Conservation (phyloP, 768 basidiomycete genomes). For the Ramaria rubella region DNA sequence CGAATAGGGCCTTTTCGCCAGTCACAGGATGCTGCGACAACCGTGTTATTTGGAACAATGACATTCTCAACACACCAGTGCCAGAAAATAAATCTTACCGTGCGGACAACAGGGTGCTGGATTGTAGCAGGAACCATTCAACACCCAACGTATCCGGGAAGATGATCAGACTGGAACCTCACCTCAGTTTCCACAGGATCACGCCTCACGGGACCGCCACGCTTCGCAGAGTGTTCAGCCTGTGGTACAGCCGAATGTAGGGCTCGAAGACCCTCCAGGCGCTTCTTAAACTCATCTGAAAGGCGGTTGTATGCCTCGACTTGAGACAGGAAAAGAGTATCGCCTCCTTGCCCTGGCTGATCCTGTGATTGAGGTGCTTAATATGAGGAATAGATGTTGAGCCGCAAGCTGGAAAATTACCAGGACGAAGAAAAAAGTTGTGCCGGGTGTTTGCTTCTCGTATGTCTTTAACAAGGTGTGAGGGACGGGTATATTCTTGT, state of each 20-base stretch:
- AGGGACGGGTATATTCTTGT: neutral
- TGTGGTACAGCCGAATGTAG: constrained; percentile 53
- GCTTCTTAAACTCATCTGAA: constrained; percentile 49
- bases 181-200: constrained; percentile 45
- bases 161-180: neutral
- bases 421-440: constrained; percentile 52
- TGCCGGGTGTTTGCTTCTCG: constrained; percentile 49
- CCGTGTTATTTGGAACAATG: too few species aligned
- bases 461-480: too few species aligned
- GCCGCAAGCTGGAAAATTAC: constrained; percentile 12
- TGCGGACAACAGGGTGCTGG: constrained; percentile 51
- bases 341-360: constrained; percentile 30
- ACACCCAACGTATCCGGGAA: neutral
- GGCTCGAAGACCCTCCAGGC: constrained; percentile 50
- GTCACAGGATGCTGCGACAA: constrained; percentile 55
- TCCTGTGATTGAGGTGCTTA: constrained; percentile 2
- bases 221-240: constrained; percentile 36
- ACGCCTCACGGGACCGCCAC: constrained; percentile 42
- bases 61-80: too few species aligned
- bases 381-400: neutral
- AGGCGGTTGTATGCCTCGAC: constrained; percentile 56
- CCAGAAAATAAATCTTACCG: too few species aligned
- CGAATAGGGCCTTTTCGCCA: constrained; percentile 52
- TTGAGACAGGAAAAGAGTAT: constrained; percentile 51
- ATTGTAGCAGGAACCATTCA: neutral